Evolutionary conservation across 2,329 filamentous ascomycete genomes (phyloP).

Genomic region (Claviceps sp.): DNA sequence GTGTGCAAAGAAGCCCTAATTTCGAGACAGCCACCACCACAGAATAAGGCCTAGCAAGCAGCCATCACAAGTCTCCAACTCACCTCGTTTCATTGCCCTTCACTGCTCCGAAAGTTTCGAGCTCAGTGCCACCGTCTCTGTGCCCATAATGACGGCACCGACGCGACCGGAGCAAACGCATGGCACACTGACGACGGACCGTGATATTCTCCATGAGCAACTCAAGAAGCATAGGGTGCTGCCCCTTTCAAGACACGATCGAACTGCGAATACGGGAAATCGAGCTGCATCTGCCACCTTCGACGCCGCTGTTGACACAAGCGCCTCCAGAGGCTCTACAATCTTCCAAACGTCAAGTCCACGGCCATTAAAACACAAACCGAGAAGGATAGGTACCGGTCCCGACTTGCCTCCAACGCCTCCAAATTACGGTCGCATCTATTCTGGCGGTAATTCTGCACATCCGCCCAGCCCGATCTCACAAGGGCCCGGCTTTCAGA

Average conservation of each 20-base stretch:
- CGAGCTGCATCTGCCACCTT: slow-evolving; percentile 12
- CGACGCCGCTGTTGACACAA: slow-evolving; percentile 17
- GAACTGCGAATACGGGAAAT: slow-evolving; percentile 11
- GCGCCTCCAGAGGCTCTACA: not conserved
- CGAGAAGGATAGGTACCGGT: slow-evolving; percentile 27
- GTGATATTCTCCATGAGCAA: slow-evolving; percentile 20
- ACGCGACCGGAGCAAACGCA: slow-evolving; percentile 15
- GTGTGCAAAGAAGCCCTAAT: slow-evolving; percentile 10
- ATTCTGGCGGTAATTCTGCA: slow-evolving; percentile 36
- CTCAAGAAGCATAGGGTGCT: slow-evolving; percentile 35
- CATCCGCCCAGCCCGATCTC: slow-evolving; percentile 28
- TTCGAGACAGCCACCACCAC: slow-evolving; percentile 9
- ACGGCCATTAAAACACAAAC: slow-evolving; percentile 27
- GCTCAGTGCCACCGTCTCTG: slow-evolving; percentile 9
- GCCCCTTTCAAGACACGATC: slow-evolving; percentile 21
- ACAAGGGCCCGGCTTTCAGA: slow-evolving; percentile 24
- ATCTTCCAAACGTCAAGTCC: slow-evolving; percentile 18
- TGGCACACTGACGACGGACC: slow-evolving; percentile 14
- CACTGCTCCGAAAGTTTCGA: slow-evolving; percentile 14
- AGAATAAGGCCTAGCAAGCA: slow-evolving; percentile 3
- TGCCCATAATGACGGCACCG: slow-evolving; percentile 21
- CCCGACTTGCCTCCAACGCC: slow-evolving; percentile 49
- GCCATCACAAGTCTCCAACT: not conserved
- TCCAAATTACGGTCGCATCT: slow-evolving; percentile 44
- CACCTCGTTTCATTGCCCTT: not conserved